Base-by-base conservation (phyloP, 345 rosid genomes). In the Gossypium bickii region DNA sequence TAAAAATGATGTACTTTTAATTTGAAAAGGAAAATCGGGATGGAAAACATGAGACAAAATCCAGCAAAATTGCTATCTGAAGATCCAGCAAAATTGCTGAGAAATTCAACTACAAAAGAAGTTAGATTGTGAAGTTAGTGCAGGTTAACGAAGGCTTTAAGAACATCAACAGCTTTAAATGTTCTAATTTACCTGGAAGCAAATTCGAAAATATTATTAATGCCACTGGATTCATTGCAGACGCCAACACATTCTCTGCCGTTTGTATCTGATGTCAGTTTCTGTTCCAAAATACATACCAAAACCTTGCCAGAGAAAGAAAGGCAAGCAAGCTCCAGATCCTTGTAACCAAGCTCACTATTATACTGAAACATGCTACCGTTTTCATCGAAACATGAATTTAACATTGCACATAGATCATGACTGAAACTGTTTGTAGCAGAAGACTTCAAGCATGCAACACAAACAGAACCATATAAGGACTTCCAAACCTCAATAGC, bases 401-500 rank as follows among this genome's bases (percentile, higher is more conserved):
- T 80, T 68, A 87, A 66, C 45, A 68, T 74, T 45, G 73, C 70
- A 73, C 86, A 85, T 41, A 87, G 57, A 52, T 66, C 65, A 66
- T 71, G 81, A 38, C 71, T 63, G 27, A 85, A 78, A 72, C 76
- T 72, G 70, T 67, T 74, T 65, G 44, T 76, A 58, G 77, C 25
- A 43, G 55, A 75, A 72, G 47, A 55, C 53, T 78, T 64, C 17
- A 74, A n/a, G 56, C 18, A 60, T 29, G 74, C 78, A 75, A 41
- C 72, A 80, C 67, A 75, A 76, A 87, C 74, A 25, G 79, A 78
- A 70, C 70, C 67, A 83, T 79, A 85, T 53, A 89, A 78, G 27
- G 83, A 80, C 57, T 75, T 82, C 93, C 93, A 89, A 25, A 70
- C 78, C 57, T 83, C 83, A 78, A 71, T 63, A 41, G 77, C 74